These are phyloP conservation scores for Curvularia spicifera DNA, from an alignment of 2,329 filamentous ascomycete species.

Conservation along the genomic window DNA sequence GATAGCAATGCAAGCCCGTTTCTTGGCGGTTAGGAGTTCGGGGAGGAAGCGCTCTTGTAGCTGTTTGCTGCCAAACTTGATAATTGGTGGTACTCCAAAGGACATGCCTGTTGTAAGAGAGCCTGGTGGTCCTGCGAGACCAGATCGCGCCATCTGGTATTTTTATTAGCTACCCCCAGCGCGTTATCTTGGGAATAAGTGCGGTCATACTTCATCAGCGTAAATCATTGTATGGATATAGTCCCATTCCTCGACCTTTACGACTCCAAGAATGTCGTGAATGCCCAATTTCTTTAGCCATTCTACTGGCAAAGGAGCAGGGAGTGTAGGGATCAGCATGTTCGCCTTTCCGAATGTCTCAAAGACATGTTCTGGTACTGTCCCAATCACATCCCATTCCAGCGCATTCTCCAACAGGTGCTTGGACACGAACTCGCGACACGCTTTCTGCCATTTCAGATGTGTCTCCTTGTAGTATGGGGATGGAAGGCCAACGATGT, in stretches of 20 bases:
- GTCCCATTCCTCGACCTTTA: constrained; percentile 76
- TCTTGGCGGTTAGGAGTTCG: constrained; percentile 69
- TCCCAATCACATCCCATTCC: constrained; percentile 73
- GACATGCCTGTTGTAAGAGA: constrained; percentile 75
- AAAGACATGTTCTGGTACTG: constrained; percentile 69
- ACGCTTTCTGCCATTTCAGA: constrained; percentile 69
- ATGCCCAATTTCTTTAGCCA: constrained; percentile 72
- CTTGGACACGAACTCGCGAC: constrained; percentile 69
- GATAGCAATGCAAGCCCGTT: constrained; percentile 76
- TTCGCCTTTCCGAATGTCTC: constrained; percentile 67
- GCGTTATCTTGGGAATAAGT: background rate
- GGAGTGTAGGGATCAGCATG: constrained; percentile 74
- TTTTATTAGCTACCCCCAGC: background rate
- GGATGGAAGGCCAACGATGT: constrained; percentile 71
- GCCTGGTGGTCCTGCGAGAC: constrained; percentile 67
- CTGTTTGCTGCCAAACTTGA: constrained; percentile 69
- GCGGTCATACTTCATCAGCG: constrained; percentile 63
- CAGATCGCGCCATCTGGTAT: constrained; percentile 65
- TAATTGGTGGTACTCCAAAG: constrained; percentile 73
- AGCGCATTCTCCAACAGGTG: constrained; percentile 67
- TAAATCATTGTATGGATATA: constrained; percentile 75
- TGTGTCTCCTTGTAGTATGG: constrained; percentile 74
- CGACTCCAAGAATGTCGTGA: constrained; percentile 67
- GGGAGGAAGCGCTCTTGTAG: constrained; percentile 74
- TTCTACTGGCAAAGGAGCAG: constrained; percentile 70